Evolutionary conservation across 306 rosid genomes (phyloP).

Genomic region (Acmispon strigosus): DNA sequence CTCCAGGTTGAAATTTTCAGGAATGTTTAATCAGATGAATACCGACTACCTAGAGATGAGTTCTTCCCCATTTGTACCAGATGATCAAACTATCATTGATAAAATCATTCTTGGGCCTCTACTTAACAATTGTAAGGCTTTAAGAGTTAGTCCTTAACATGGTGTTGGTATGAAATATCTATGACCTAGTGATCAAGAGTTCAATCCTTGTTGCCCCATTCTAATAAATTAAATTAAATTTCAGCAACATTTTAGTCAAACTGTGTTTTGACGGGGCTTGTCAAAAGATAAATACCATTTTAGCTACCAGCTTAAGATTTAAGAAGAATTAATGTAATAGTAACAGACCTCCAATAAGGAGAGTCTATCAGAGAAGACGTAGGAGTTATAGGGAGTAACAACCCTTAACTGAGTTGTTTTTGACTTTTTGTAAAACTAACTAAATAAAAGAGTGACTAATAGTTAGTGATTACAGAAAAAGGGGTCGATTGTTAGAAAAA

Average conservation of each 20-base stretch:
- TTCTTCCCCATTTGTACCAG: background rate
- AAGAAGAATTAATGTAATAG: background rate
- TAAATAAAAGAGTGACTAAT: no score
- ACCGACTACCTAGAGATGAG: background rate
- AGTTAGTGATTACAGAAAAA: no score
- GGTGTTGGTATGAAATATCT: slow-evolving; percentile 2
- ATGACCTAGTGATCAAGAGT: slow-evolving; percentile 7
- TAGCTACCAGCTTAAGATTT: background rate
- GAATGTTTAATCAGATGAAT: no score
- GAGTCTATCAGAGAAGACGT: no score
- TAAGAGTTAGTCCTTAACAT: slow-evolving; percentile 11
- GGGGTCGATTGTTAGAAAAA: no score
- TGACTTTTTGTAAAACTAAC: no score
- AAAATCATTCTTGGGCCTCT: background rate
- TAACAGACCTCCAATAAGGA: no score
- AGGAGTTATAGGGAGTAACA: no score
- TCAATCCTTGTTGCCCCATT: background rate
- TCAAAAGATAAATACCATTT: background rate
- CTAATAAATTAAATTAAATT: background rate
- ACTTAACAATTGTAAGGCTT: background rate
- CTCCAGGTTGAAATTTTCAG: background rate
- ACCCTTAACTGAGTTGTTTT: no score
- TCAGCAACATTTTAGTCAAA: background rate
- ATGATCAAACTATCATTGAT: background rate
- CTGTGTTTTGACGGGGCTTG: slow-evolving; percentile 10